Conservation (phyloP, 176 grass and related monocot species). For the Canna indica region DNA sequence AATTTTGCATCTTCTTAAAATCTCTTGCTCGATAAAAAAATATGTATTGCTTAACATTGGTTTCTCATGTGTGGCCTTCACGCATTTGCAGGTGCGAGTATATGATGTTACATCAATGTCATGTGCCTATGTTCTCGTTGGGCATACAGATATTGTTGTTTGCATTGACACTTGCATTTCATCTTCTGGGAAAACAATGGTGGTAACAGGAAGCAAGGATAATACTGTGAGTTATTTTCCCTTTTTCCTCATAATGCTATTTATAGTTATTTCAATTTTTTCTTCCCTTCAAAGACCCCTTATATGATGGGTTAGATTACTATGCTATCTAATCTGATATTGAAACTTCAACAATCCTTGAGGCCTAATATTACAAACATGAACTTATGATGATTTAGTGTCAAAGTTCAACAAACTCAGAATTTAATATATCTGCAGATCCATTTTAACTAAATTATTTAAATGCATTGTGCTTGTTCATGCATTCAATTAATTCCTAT, state of each 20-base stretch:
- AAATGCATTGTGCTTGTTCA: background rate
- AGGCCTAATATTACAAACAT: background rate
- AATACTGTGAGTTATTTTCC: slow-evolving; percentile 52
- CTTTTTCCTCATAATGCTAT: background rate
- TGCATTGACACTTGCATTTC: slow-evolving; percentile 77
- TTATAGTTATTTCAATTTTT: background rate
- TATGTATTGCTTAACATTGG: background rate
- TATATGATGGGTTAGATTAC: background rate
- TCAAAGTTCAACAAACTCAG: background rate
- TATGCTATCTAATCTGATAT: background rate
- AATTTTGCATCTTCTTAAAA: background rate
- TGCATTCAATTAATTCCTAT: background rate
- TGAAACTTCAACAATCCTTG: background rate
- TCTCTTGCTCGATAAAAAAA: background rate
- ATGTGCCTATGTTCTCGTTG: slow-evolving; percentile 75
- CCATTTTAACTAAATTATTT: background rate
- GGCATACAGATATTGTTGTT: slow-evolving; percentile 90
- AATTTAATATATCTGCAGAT: background rate
- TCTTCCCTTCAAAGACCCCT: background rate
- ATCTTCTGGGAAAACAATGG: slow-evolving; percentile 44
- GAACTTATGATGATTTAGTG: background rate
- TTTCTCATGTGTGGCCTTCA: background rate
- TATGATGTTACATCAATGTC: slow-evolving; percentile 82
- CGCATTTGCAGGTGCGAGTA: slow-evolving; percentile 52
- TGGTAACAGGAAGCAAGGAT: slow-evolving; percentile 95